These are phyloP conservation scores for Sungouiozyma ichnusensis DNA, from an alignment of 805 yeast species.

Conservation along the genomic window DNA sequence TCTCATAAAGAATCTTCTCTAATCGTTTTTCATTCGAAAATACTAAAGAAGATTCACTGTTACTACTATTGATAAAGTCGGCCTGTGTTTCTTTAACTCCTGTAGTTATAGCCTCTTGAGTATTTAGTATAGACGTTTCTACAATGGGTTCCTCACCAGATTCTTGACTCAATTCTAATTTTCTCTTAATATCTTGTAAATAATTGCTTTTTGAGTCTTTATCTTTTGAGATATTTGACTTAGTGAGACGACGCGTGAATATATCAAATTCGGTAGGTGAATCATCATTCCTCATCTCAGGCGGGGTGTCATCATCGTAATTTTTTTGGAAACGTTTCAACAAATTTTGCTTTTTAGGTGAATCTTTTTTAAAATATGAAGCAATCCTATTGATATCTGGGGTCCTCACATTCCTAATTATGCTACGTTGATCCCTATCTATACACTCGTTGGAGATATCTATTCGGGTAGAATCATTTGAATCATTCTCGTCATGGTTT, in stretches of 20 bases:
- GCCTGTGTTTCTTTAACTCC: no score
- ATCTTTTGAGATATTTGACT: background rate
- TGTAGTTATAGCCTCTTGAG: background rate
- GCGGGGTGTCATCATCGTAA: constrained; percentile 3
- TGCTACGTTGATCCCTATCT: background rate
- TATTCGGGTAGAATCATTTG: background rate
- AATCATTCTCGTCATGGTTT: background rate
- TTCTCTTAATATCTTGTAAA: background rate
- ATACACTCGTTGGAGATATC: no score
- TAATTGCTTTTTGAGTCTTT: background rate
- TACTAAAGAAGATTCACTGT: background rate
- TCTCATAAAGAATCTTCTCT: background rate
- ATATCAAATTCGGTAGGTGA: background rate
- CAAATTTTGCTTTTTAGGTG: constrained; percentile 10
- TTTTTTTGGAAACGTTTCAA: constrained; percentile 5
- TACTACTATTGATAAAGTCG: no score
- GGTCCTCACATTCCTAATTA: constrained; percentile 13
- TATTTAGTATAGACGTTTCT: background rate
- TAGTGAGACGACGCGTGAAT: background rate
- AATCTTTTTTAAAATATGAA: constrained; percentile 15
- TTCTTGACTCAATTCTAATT: background rate
- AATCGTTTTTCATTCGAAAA: background rate
- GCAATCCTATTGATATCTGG: constrained; percentile 21
- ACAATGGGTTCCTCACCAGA: background rate
- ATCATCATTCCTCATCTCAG: background rate